Conservation (phyloP, 768 basidiomycete genomes). For the Lactarius sanguifluus region DNA sequence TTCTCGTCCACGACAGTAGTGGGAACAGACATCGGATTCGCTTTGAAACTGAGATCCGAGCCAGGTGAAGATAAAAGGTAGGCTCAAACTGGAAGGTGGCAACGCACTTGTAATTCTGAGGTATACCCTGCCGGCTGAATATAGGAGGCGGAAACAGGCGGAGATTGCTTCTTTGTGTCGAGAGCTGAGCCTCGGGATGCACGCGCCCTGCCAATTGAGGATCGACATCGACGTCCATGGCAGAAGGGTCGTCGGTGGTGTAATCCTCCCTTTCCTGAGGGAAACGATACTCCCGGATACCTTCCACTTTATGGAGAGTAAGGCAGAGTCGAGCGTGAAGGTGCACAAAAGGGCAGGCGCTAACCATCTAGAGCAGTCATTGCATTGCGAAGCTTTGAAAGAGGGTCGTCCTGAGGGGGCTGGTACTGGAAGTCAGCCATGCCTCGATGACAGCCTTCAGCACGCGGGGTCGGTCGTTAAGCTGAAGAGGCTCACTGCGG, state of each 20-base stretch:
- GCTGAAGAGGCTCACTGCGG: constrained; percentile 60
- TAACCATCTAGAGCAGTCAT: constrained; percentile 84
- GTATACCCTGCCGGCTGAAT: constrained; percentile 79
- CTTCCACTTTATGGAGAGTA: constrained; percentile 53
- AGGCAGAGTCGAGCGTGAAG: constrained; percentile 6
- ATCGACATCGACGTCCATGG: constrained; percentile 48
- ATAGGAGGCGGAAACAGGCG: constrained; percentile 85
- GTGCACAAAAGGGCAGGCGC: constrained; percentile 27
- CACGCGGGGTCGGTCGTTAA: neutral
- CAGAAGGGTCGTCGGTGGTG: constrained; percentile 37
- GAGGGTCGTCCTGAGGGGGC: constrained; percentile 68
- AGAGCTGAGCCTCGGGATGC: constrained; percentile 19
- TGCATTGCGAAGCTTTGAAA: constrained; percentile 64
- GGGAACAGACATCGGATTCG: constrained; percentile 70
- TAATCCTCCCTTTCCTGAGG: constrained; percentile 70
- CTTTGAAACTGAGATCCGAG: constrained; percentile 58
- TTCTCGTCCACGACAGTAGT: constrained; percentile 66
- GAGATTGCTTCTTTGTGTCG: constrained; percentile 52
- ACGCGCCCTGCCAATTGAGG: constrained; percentile 39
- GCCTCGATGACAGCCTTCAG: constrained; percentile 44
- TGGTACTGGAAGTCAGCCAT: constrained; percentile 95
- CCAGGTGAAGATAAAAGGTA: neutral
- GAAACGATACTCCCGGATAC: constrained; percentile 68
- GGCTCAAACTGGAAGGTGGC: neutral
- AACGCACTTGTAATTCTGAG: constrained; percentile 76